Evolutionary conservation across 495 filamentous ascomycete genomes (phyloP).

Genomic region (Xylaria scruposa): DNA sequence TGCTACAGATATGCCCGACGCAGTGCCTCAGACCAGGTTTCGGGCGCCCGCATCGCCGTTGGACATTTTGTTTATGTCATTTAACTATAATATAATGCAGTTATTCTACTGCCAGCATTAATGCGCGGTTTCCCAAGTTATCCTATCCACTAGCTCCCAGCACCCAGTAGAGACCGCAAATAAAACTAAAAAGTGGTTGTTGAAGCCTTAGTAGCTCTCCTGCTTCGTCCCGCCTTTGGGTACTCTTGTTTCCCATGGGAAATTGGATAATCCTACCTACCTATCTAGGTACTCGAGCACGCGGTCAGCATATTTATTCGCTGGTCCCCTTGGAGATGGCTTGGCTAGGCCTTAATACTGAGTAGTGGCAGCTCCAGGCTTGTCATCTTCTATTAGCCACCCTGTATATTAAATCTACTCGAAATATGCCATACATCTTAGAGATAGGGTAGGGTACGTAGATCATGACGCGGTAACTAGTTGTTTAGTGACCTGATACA

Average conservation of each 20-base stretch:
- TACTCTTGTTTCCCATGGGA: not conserved
- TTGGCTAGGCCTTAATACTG: not conserved
- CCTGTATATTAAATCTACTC: not conserved
- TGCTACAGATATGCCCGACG: too few species aligned
- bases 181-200: not conserved
- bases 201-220: not conserved
- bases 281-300: not conserved
- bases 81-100: too few species aligned
- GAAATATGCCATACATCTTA: not conserved
- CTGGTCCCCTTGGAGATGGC: not conserved
- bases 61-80: too few species aligned
- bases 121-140: not conserved
- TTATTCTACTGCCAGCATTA: not conserved
- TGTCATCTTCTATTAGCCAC: not conserved
- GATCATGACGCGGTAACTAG: too few species aligned
- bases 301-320: not conserved
- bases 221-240: not conserved
- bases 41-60: too few species aligned
- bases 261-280: not conserved
- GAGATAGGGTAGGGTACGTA: too few species aligned
- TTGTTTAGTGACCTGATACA: too few species aligned
- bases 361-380: not conserved
- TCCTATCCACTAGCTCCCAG: not conserved
- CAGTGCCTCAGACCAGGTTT: too few species aligned
- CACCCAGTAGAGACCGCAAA: not conserved